These are phyloP conservation scores for Penicillium sp. DNA, from an alignment of 2,329 filamentous ascomycete species.

Conservation along the genomic window DNA sequence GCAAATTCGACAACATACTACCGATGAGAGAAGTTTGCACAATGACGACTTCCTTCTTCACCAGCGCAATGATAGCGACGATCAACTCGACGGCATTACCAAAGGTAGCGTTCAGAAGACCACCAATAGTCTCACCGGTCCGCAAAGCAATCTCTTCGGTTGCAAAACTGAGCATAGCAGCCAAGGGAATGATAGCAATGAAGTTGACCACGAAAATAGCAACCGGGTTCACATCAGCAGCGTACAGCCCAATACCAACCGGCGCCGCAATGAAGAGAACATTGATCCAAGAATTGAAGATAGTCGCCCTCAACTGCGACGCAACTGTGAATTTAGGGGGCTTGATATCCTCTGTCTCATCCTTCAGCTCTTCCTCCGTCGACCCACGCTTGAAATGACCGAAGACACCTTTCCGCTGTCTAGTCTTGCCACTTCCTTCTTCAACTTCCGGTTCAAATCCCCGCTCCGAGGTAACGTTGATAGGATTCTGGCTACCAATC, in stretches of 20 bases:
- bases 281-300: conserved; percentile 86
- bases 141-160: conserved; percentile 79
- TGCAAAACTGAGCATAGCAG: conserved; percentile 80
- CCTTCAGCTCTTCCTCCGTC: neutral
- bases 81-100: conserved; percentile 89
- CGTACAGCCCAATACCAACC: conserved; percentile 56
- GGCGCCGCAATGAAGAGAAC: conserved; percentile 76
- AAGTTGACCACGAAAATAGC: conserved; percentile 87
- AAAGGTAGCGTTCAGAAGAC: conserved; percentile 86
- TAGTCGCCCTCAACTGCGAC: conserved; percentile 59
- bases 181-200: conserved; percentile 86
- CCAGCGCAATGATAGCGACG: conserved; percentile 79
- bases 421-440: conserved; percentile 17
- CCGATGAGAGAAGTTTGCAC: conserved; percentile 92
- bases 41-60: conserved; percentile 72
- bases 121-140: conserved; percentile 82
- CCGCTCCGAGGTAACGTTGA: conserved; percentile 27
- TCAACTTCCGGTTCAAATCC: conserved; percentile 12
- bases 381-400: conserved; percentile 8
- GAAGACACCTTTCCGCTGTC: conserved; percentile 26
- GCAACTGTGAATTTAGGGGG: conserved; percentile 34
- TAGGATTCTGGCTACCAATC: conserved; percentile 31
- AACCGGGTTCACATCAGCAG: conserved; percentile 37
- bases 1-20: conserved; percentile 85
- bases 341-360: conserved; percentile 10